Evolutionary conservation across 2,329 filamentous ascomycete genomes (phyloP).

Genomic region (Helotiales sp.): DNA sequence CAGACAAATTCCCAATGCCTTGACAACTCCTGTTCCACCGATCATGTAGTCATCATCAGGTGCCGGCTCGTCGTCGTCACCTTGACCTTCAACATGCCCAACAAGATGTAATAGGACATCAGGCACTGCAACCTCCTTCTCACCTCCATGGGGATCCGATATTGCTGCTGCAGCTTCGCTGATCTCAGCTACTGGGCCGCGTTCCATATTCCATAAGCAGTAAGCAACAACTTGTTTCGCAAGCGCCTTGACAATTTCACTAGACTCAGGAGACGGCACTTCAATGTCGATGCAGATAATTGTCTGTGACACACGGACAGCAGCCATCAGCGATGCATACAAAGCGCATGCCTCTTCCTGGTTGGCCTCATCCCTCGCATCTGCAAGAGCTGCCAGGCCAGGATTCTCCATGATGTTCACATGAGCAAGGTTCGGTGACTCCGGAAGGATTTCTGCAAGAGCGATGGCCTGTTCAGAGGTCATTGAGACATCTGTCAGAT

Average conservation of each 20-base stretch:
- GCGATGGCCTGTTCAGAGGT: slow-evolving; percentile 87
- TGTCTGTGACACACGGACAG: slow-evolving; percentile 77
- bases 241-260: slow-evolving; percentile 86
- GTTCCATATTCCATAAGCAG: slow-evolving; percentile 87
- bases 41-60: slow-evolving; percentile 95
- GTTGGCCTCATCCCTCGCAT: slow-evolving; percentile 72
- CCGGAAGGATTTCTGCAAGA: slow-evolving; percentile 85
- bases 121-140: slow-evolving; percentile 64
- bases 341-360: slow-evolving; percentile 94
- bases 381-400: slow-evolving; percentile 67
- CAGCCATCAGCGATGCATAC: slow-evolving; percentile 88
- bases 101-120: slow-evolving; percentile 87
- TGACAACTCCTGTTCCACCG: slow-evolving; percentile 91
- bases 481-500: slow-evolving; percentile 82
- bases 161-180: slow-evolving; percentile 40
- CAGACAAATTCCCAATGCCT: slow-evolving; percentile 87
- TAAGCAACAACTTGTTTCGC: slow-evolving; percentile 95
- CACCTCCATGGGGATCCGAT: slow-evolving; percentile 40
- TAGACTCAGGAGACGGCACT: slow-evolving; percentile 76
- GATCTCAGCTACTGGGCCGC: slow-evolving; percentile 66
- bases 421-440: slow-evolving; percentile 78
- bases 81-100: slow-evolving; percentile 59
- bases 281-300: slow-evolving; percentile 92
- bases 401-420: slow-evolving; percentile 84
- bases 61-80: slow-evolving; percentile 66